phyloP scores from a whole-genome alignment of 2,329 filamentous ascomycete species.

The Exophiala spinifera region DNA sequence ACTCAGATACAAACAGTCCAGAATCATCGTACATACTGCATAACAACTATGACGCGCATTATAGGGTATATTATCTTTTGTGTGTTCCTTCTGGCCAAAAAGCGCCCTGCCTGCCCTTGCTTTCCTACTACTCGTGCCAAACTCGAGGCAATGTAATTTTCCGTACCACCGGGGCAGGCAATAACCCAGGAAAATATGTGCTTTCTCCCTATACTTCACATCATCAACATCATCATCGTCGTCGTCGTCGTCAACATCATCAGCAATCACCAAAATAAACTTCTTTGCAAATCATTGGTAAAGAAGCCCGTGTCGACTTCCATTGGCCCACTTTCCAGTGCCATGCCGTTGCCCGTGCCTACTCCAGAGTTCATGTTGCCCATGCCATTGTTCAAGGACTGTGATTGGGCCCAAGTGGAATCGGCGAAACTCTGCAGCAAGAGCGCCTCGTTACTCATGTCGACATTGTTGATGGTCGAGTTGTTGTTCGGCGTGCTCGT shows the following conservation, averaged over 20 bases:
- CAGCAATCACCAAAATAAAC: constrained; percentile 21
- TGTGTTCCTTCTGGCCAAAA: too few species aligned
- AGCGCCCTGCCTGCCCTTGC: too few species aligned
- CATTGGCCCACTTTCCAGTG: constrained; percentile 15
- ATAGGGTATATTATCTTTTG: too few species aligned
- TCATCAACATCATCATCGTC: neutral
- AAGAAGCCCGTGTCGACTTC: constrained; percentile 24
- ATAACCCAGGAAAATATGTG: too few species aligned
- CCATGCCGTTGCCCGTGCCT: neutral
- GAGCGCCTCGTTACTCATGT: constrained; percentile 17
- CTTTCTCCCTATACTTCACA: neutral
- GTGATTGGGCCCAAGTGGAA: constrained; percentile 19
- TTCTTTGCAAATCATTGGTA: constrained; percentile 21
- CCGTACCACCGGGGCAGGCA: too few species aligned
- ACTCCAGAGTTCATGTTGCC: constrained; percentile 3
- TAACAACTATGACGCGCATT: too few species aligned
- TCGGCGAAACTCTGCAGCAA: constrained; percentile 23
- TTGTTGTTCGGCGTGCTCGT: constrained; percentile 6
- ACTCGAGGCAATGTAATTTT: too few species aligned
- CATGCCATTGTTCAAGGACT: constrained; percentile 10
- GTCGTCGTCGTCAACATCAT: neutral
- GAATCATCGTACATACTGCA: too few species aligned
- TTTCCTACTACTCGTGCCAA: too few species aligned
- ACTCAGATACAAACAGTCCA: too few species aligned
- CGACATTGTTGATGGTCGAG: constrained; percentile 5